phyloP scores from a whole-genome alignment of 164 flowering plant species.

The Sedum album region DNA sequence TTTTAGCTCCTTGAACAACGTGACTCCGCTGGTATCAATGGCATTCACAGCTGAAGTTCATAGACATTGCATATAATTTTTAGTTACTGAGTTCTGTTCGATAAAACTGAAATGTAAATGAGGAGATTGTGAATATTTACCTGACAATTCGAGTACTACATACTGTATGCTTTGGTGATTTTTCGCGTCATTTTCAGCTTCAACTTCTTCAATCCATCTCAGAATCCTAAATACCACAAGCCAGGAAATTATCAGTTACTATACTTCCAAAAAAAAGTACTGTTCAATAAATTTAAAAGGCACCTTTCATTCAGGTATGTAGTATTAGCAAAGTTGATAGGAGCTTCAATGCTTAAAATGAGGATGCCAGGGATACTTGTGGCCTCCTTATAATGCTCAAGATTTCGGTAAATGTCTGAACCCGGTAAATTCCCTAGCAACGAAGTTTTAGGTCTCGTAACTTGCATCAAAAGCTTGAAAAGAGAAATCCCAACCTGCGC shows the following conservation, averaged over 20 bases:
- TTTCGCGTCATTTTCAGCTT: constrained; percentile 29
- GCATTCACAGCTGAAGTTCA: constrained; percentile 56
- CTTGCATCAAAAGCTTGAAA: constrained; percentile 69
- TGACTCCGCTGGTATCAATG: constrained; percentile 74
- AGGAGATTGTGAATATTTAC: constrained; percentile 19
- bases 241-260: not conserved
- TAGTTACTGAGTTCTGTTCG: not conserved
- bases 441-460: constrained; percentile 75
- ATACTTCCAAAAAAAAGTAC: not conserved
- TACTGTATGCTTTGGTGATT: constrained; percentile 28
- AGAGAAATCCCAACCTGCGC: constrained; percentile 71
- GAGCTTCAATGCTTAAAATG: constrained; percentile 70
- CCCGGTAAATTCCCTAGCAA: constrained; percentile 68
- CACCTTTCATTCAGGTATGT: constrained; percentile 88
- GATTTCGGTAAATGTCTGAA: constrained; percentile 56
- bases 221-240: constrained; percentile 32
- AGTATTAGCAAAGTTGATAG: constrained; percentile 75
- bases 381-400: constrained; percentile 71
- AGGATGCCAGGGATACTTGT: constrained; percentile 56
- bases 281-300: not conserved
- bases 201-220: constrained; percentile 71
- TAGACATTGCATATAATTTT: too few species aligned
- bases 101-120: too few species aligned
- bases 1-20: constrained; percentile 52
- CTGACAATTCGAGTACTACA: constrained; percentile 60